These are phyloP conservation scores for Pestalotiopsis sp. DNA, from an alignment of 2,329 filamentous ascomycete genomes.

Conservation along the genomic window DNA sequence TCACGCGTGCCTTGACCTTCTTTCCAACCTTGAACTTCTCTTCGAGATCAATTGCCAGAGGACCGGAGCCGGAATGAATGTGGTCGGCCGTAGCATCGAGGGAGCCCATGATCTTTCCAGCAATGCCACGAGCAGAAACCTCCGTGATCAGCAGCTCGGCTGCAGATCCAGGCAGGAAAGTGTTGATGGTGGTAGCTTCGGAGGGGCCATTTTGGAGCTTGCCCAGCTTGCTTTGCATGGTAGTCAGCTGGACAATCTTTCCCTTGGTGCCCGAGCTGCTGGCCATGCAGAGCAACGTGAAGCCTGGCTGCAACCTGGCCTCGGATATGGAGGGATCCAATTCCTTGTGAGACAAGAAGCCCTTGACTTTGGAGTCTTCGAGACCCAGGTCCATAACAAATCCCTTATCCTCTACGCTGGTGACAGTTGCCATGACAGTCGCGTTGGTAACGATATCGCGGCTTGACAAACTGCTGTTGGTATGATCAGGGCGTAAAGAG, in stretches of 20 bases:
- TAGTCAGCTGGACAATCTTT: conserved; percentile 85
- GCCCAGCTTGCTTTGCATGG: conserved; percentile 70
- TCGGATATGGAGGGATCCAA: conserved; percentile 68
- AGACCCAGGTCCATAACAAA: conserved; percentile 91
- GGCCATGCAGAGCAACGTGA: conserved; percentile 83
- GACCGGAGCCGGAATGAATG: conserved; percentile 81
- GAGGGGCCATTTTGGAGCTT: conserved; percentile 67
- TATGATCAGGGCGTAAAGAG: conserved; percentile 76
- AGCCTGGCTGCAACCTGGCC: conserved; percentile 75
- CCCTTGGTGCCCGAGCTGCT: conserved; percentile 75
- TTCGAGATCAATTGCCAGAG: conserved; percentile 69
- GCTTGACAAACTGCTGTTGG: conserved; percentile 75
- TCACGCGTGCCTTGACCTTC: conserved; percentile 83
- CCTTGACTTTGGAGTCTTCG: conserved; percentile 67
- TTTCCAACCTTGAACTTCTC: conserved; percentile 81
- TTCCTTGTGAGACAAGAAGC: conserved; percentile 86
- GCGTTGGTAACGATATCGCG: conserved; percentile 75
- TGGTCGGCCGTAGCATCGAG: conserved; percentile 89
- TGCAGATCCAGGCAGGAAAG: conserved; percentile 89
- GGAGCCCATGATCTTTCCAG: conserved; percentile 89
- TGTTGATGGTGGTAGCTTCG: conserved; percentile 83
- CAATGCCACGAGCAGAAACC: conserved; percentile 72
- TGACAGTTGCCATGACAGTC: conserved; percentile 84
- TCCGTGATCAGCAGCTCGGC: conserved; percentile 84
- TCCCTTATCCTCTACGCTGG: conserved; percentile 94